These are phyloP conservation scores for Quercus tomentella DNA, from an alignment of 331 rosid species.

Conservation along the genomic window DNA sequence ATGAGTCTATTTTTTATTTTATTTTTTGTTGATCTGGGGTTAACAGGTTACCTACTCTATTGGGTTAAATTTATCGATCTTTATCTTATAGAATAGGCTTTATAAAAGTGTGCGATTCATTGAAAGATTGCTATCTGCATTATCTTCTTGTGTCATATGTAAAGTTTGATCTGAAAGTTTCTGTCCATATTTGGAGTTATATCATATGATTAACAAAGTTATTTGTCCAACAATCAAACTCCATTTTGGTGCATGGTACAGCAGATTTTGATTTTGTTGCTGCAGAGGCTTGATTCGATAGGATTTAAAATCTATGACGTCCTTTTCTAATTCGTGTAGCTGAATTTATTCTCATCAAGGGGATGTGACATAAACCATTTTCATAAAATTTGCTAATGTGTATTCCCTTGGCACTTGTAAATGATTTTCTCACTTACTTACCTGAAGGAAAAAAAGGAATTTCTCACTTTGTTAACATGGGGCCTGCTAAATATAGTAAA, in stretches of 20 bases:
- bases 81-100: background rate
- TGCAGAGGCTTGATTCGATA: no score
- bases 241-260: background rate
- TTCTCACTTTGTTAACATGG: no score
- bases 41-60: background rate
- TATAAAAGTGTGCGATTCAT: background rate
- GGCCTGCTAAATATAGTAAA: background rate
- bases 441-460: no score
- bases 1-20: background rate
- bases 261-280: background rate
- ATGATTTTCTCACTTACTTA: no score
- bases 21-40: no score
- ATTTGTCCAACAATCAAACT: no score
- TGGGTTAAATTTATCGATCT: background rate
- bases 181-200: no score
- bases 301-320: no score
- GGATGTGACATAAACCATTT: background rate
- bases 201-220: no score
- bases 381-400: background rate
- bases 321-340: no score
- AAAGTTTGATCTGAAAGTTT: no score
- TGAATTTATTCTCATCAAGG: background rate
- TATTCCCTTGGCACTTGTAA: background rate
- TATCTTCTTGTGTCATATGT: background rate
- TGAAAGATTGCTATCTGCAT: background rate